Base-by-base conservation (phyloP, 225 moss, liverwort and hornwort species). In the Neckera pumila region DNA sequence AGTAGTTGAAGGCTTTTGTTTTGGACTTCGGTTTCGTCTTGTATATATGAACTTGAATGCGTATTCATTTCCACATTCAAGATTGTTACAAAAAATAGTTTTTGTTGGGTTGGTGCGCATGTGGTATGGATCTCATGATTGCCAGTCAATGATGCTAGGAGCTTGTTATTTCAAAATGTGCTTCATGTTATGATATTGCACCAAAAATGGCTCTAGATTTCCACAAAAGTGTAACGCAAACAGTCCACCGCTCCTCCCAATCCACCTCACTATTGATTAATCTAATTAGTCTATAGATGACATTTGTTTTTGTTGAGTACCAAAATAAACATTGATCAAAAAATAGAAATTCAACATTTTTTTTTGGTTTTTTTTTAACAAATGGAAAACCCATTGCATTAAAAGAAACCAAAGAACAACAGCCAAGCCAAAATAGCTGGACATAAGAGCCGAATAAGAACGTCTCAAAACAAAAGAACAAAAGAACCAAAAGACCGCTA, bases 51-150 rank as follows among this genome's bases (percentile, higher is more conserved):
- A 73, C 30, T 11, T 74, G 11, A 4, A 47, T 11, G 11, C 2
- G 3, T 74, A 7, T 74, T 74, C 0, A 2, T 74, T 10, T 47
- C 45, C 47, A 74, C 1, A n/a, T n/a, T n/a, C n/a, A 74, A 45
- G 18, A 47, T 47, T 45, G 11, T 30, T 30, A 28, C 11, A 30
- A 40, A 0, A 0, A 18, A 74, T 47, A 1, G n/a, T 30, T 47
- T 73, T 45, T 18, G 11, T 72, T 27, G 27, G 16, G 0, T 43
- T 72, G 43, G 27, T 43, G 2, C 15, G 17, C 10, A 43, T 72
- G 5, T 27, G 0, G 9, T 43, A 2, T 14, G 3, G 5, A 71
- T 8, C 12, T 21, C 4, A 6, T 66, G n/a, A 10, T 0, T 21
- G 9, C 6, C 11, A 11, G 0, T 66, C n/a, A n/a, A n/a, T 0